Base-by-base conservation (phyloP, 2,329 filamentous ascomycete species). In the Exophiala lecanii-corni region DNA sequence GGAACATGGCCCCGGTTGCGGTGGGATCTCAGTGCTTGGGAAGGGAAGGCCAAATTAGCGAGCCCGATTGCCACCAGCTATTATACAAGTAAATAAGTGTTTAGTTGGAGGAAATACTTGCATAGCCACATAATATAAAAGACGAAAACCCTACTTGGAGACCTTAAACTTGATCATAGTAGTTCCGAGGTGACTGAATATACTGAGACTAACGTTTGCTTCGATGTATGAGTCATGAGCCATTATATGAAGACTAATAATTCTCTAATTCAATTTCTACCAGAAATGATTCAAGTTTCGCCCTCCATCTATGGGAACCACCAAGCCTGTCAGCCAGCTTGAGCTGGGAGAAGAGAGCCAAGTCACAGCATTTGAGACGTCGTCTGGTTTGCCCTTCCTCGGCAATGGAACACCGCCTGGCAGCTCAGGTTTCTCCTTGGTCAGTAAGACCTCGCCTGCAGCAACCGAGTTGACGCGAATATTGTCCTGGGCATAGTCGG, bases 21-120 rank as follows among this genome's bases (percentile, higher is more conserved):
- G 12, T 75, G 62, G 49, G 59, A 70, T 42, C 49, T 71, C 35
- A 68, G 69, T 36, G 55, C 50, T 1, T 72, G 64, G 59, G 65
- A 60, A 50, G 62, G 61, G 52, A 47, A 58, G 30, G 53, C 57
- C 7, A 53, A 55, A 13, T 54, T 70, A 13, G 65, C 62, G 1
- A 40, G 50, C 12, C 35, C 57, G 9, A 9, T 69, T 31, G 67
- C 64, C 17, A 56, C 56, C 7, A 69, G 67, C 49, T 70, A 65
- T 42, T 68, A 69, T 43, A 42, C 28, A 2, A 58, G 54, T 30
- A 28, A 38, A 17, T 36, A 19, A n/a, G n/a, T n/a, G n/a, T n/a
- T n/a, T n/a, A n/a, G n/a, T n/a, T n/a, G n/a, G n/a, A n/a, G n/a
- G n/a, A n/a, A n/a, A n/a, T n/a, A n/a, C n/a, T n/a, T n/a, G n/a